Evolutionary conservation across 768 basidiomycete genomes (phyloP).

Genomic region (Brasilioporus rufonigricans): DNA sequence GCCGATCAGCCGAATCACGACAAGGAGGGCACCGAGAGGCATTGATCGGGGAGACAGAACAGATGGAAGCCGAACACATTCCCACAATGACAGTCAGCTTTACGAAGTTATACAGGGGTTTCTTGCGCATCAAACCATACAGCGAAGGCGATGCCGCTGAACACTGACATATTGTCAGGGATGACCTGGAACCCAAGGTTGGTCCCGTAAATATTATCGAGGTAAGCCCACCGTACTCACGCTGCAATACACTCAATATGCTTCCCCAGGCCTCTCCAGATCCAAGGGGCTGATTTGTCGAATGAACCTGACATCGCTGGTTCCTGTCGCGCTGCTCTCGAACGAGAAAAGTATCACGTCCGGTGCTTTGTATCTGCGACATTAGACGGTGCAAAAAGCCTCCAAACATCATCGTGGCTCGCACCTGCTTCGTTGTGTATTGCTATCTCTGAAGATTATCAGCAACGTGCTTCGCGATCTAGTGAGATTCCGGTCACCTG

Average conservation of each 20-base stretch:
- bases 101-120: conserved; percentile 59
- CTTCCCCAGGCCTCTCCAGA: conserved; percentile 71
- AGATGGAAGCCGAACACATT: conserved; percentile 73
- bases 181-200: conserved; percentile 52
- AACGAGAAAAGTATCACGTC: conserved; percentile 80
- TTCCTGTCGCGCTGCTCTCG: conserved; percentile 75
- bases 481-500: not conserved
- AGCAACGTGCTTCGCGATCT: conserved; percentile 84
- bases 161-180: conserved; percentile 73
- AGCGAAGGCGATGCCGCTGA: conserved; percentile 67
- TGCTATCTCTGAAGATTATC: conserved; percentile 79
- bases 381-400: conserved; percentile 80
- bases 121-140: conserved; percentile 69
- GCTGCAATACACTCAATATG: conserved; percentile 73
- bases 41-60: conserved; percentile 64
- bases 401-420: conserved; percentile 90
- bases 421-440: conserved; percentile 79
- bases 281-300: conserved; percentile 70
- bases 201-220: not conserved
- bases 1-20: conserved; percentile 68
- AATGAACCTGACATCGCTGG: conserved; percentile 78
- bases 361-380: conserved; percentile 77
- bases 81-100: conserved; percentile 71
- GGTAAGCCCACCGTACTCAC: conserved; percentile 32
- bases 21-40: conserved; percentile 74